Evolutionary conservation across 192 early-diverging fungal genomes (phyloP).

Genomic region (Chytriomyces confervae): DNA sequence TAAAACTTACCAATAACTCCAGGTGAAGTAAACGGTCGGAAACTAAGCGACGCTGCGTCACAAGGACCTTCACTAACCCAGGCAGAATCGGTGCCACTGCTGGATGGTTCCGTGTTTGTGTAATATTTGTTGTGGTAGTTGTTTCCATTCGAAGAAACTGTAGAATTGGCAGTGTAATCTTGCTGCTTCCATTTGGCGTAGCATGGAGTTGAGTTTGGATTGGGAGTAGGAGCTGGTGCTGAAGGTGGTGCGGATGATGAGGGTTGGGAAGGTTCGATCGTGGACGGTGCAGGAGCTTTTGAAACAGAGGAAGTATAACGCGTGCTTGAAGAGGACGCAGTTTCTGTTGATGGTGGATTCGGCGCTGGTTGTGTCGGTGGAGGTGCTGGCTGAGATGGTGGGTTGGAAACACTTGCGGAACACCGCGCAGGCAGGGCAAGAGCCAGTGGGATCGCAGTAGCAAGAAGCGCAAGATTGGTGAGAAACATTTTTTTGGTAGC

Average conservation of each 20-base stretch:
- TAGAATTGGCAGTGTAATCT: background rate
- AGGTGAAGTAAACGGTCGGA: slow-evolving; percentile 6
- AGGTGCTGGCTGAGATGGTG: background rate
- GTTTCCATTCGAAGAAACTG: background rate
- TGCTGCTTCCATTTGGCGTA: slow-evolving; percentile 4
- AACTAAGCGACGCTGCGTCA: background rate
- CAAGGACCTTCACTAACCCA: slow-evolving; percentile 7
- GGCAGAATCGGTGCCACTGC: background rate
- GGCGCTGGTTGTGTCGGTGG: background rate
- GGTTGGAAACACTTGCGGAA: background rate
- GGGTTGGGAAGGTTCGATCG: background rate
- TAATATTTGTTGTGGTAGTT: slow-evolving; percentile 24
- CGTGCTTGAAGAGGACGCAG: background rate
- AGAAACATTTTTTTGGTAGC: slow-evolving; percentile 51
- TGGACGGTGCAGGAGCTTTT: background rate
- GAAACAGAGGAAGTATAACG: background rate
- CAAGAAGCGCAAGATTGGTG: too few species aligned
- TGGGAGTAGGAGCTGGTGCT: background rate
- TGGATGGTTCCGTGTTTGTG: slow-evolving; percentile 2
- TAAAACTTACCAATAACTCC: background rate
- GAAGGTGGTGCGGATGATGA: background rate
- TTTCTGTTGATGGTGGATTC: background rate
- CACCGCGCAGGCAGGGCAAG: background rate
- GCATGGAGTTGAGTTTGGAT: background rate
- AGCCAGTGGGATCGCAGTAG: too few species aligned